Percentiles rank a stretch among this genome's conserved stretches.
Evolutionary conservation across 1,139 yeast species (phyloP).

Genomic region (Magnusiomyces ingens): DNA sequence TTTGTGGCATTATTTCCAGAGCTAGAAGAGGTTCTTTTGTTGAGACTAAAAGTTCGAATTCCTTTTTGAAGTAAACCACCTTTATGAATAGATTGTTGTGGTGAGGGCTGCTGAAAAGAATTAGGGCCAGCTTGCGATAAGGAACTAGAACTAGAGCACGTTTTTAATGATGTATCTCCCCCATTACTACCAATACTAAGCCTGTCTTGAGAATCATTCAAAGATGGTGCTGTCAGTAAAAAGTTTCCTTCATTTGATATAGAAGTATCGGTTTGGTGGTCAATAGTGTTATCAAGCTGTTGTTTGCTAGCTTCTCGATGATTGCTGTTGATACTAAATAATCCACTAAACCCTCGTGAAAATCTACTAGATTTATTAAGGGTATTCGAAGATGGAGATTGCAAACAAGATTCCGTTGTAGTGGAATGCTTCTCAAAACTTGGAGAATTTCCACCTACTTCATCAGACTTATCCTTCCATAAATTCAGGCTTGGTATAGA

Average conservation of each 20-base stretch:
- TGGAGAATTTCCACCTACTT: too few species aligned
- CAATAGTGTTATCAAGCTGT: background rate
- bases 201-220: slow-evolving; percentile 10
- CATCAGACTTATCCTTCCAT: too few species aligned
- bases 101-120: background rate
- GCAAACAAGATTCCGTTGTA: too few species aligned
- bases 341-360: slow-evolving; percentile 1
- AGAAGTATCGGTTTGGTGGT: background rate
- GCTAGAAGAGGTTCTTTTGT: slow-evolving; percentile 1
- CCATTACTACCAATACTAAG: slow-evolving; percentile 6
- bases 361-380: background rate
- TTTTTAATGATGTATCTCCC: slow-evolving; percentile 8
- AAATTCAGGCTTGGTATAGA: too few species aligned
- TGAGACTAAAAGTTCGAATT: slow-evolving; percentile 26
- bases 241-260: background rate
- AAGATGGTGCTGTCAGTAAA: background rate
- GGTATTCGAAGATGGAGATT: too few species aligned
- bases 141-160: slow-evolving; percentile 5
- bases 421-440: too few species aligned
- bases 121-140: slow-evolving; percentile 16
- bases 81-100: slow-evolving; percentile 5
- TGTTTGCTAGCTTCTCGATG: background rate
- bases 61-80: slow-evolving; percentile 28
- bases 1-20: slow-evolving; percentile 12
- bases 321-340: background rate